Evolutionary conservation across 352 stramenopile species (phyloP).

Genomic region (Globisporangium rhizosaccharum): DNA sequence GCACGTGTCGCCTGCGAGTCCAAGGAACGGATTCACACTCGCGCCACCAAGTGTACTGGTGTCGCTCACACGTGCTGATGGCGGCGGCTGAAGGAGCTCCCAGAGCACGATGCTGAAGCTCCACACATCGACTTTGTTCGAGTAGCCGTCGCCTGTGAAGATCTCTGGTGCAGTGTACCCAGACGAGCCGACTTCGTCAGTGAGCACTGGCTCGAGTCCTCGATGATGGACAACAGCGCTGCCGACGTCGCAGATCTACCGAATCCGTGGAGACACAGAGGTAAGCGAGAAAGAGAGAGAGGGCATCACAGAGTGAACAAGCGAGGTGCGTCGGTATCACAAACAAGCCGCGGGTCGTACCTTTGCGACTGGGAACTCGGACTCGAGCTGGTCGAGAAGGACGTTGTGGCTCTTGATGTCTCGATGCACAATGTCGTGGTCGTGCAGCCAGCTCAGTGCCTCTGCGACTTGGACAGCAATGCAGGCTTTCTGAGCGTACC

Average conservation of each 20-base stretch:
- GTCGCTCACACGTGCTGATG: background rate
- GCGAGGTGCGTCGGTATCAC: background rate
- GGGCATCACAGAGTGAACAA: background rate
- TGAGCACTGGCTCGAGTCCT: slow-evolving; percentile 11
- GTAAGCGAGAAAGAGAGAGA: background rate
- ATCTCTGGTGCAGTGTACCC: slow-evolving; percentile 47
- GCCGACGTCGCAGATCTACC: slow-evolving; percentile 32
- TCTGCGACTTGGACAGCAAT: slow-evolving; percentile 28
- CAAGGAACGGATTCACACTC: slow-evolving; percentile 24
- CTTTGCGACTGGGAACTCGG: slow-evolving; percentile 15
- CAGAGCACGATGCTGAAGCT: slow-evolving; percentile 45
- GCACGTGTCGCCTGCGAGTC: slow-evolving; percentile 24
- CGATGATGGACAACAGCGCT: slow-evolving; percentile 15
- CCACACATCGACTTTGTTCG: slow-evolving; percentile 42
- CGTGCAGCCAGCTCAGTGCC: slow-evolving; percentile 29
- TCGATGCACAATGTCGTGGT: slow-evolving; percentile 30
- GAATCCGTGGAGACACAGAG: background rate
- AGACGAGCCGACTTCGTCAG: slow-evolving; percentile 31
- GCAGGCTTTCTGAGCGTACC: slow-evolving; percentile 18
- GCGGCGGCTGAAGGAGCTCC: slow-evolving; percentile 15
- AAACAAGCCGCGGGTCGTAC: slow-evolving; percentile 13
- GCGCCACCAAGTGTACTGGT: too few relatives aligned
- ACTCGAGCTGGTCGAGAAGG: slow-evolving; percentile 15
- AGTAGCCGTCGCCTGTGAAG: slow-evolving; percentile 27
- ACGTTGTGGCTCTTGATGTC: slow-evolving; percentile 47